Evolutionary conservation across 371 early-diverging fungal species (phyloP), one percentile per base, ranked within the genome.

Genomic region (Mucor mucedo): DNA sequence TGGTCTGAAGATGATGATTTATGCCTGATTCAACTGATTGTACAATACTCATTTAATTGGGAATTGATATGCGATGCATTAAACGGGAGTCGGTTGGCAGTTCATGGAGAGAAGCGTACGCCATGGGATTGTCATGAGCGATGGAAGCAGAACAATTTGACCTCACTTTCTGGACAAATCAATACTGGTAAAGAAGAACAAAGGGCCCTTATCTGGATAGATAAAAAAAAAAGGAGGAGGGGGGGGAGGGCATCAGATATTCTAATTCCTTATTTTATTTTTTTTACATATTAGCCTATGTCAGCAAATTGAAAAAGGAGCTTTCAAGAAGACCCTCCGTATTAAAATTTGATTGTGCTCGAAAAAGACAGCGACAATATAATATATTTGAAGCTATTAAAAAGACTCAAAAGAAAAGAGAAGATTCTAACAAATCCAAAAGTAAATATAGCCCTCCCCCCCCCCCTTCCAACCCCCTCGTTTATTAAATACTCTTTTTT

Each of bases 1-100:
- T 93, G 93, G 93, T 77, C 83, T 0, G 73, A 76, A 33, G 91
- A 90, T 11, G 93, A 93, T 62, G 91, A 93, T 55, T 73, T 87
- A 4, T 76, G 83, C 41, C 69, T 93, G 48, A 79, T 84, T 39
- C 68, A 73, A 14, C 67, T 89, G 30, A 85, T 88, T 53, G 58
- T 77, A 33, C 80, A 84, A 13, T 87, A 84, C 62, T 77, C 83
- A 38, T 86, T 80, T 69, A 93, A 93, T 62, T 93, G 92, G 91
- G 78, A 77, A 16, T 62, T 90, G 13, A 83, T 91, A 5, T 70
- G 85, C 1, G 90, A 89, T 47, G 68, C 88, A 4, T 81, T 87
- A 47, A 84, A 84, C 58, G 75, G 82, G 3, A 71, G 78, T 27
- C 82, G 87, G 14, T 65, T 79, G 21, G 81, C 87, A 2, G 77